Evolutionary conservation across 768 basidiomycete genomes (phyloP).

Genomic region (Amanita jacksonii): DNA sequence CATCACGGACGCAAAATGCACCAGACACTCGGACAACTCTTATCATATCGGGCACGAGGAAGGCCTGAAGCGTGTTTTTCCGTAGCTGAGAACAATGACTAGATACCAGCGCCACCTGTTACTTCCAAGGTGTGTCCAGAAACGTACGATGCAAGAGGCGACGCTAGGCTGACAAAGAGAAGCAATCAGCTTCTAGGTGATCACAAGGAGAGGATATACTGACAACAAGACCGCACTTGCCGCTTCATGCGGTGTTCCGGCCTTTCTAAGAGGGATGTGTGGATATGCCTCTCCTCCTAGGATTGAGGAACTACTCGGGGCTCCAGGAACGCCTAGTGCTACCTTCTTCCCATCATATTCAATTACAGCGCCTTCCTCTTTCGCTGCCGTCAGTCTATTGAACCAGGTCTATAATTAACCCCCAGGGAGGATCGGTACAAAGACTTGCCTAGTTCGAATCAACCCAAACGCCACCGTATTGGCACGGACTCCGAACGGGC

Average conservation of each 20-base stretch:
- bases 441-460: slow-evolving; percentile 53
- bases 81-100: slow-evolving; percentile 7
- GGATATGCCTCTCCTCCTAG: slow-evolving; percentile 27
- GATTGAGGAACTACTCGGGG: slow-evolving; percentile 26
- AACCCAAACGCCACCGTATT: slow-evolving; percentile 76
- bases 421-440: background rate
- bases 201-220: slow-evolving; percentile 19
- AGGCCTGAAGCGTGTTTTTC: too few relatives aligned
- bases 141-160: slow-evolving; percentile 72
- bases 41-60: too few relatives aligned
- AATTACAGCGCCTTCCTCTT: slow-evolving; percentile 68
- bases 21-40: too few relatives aligned
- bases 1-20: too few relatives aligned
- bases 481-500: slow-evolving; percentile 69
- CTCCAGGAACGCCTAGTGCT: slow-evolving; percentile 67
- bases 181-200: background rate
- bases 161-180: slow-evolving; percentile 48
- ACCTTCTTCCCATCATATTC: slow-evolving; percentile 80
- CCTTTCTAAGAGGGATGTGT: slow-evolving; percentile 55
- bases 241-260: slow-evolving; percentile 66
- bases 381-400: slow-evolving; percentile 61
- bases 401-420: background rate
- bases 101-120: slow-evolving; percentile 75
- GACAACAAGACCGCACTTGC: slow-evolving; percentile 71
- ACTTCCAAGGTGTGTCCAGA: slow-evolving; percentile 79